Conservation (phyloP, 768 basidiomycete genomes). For the Lactarius quietus region DNA sequence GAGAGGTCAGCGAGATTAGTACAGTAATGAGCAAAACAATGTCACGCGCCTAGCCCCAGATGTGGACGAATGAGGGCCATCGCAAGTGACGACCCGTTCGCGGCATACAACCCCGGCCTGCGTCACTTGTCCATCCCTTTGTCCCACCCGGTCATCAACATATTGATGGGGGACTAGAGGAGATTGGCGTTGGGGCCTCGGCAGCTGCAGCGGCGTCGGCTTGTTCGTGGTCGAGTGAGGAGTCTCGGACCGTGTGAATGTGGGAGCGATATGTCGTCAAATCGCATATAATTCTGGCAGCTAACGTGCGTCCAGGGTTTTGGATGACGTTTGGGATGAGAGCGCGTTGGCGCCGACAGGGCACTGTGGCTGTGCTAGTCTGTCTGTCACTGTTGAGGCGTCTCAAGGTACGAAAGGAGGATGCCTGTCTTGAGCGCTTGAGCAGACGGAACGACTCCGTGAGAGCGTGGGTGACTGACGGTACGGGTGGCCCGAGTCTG, state of each 20-base stretch:
- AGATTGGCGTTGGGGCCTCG: conserved; percentile 1
- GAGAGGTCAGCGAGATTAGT: conserved; percentile 10
- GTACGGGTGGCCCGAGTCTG: no score
- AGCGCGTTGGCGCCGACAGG: conserved; percentile 31
- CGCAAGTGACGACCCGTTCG: conserved; percentile 80
- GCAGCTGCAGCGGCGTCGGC: conserved; percentile 28
- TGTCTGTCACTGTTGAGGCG: no score
- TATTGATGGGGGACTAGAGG: conserved; percentile 43
- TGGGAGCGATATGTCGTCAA: conserved; percentile 91
- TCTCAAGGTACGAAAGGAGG: no score
- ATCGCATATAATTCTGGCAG: conserved; percentile 76
- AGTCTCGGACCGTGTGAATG: conserved; percentile 76
- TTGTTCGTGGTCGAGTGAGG: conserved; percentile 38
- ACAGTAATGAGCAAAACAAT: conserved; percentile 7
- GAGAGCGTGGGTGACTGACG: no score
- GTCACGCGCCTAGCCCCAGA: conserved; percentile 61
- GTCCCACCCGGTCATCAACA: conserved; percentile 68
- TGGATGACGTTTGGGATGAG: conserved; percentile 37
- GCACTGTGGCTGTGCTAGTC: conserved; percentile 31
- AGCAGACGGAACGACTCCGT: no score
- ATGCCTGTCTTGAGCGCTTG: no score
- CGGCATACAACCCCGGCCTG: conserved; percentile 92
- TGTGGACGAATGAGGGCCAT: conserved; percentile 74
- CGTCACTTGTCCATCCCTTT: conserved; percentile 79
- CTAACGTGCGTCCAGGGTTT: conserved; percentile 43